Evolutionary conservation across 2,329 filamentous ascomycete genomes (phyloP).

Genomic region (Verticillium dahliae): DNA sequence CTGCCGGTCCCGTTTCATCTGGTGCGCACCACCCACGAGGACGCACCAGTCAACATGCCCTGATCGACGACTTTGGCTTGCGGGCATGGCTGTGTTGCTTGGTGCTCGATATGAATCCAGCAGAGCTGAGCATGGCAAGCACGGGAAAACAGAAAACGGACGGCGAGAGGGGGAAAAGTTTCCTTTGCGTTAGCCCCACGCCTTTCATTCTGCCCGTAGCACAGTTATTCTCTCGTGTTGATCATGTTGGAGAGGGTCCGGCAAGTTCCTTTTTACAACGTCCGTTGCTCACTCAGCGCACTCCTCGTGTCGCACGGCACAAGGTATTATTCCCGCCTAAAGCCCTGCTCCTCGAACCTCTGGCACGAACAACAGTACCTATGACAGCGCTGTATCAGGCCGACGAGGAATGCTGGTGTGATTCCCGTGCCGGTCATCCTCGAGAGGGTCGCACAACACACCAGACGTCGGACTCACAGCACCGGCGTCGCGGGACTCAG

Average conservation of each 20-base stretch:
- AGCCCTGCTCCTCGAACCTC: background rate
- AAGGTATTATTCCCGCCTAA: background rate
- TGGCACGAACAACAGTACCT: background rate
- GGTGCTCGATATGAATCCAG: background rate
- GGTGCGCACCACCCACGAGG: background rate
- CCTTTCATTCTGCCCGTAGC: background rate
- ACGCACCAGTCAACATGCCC: background rate
- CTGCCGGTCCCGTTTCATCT: background rate
- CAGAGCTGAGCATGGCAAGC: background rate
- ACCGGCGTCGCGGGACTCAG: background rate
- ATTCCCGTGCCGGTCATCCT: background rate
- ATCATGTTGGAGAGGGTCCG: background rate
- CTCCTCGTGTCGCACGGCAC: background rate
- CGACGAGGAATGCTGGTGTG: background rate
- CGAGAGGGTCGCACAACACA: background rate
- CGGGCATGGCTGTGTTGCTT: background rate
- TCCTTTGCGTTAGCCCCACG: background rate
- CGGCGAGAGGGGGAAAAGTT: background rate
- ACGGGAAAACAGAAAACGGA: no score
- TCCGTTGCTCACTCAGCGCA: background rate
- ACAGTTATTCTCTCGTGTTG: background rate
- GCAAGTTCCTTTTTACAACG: background rate
- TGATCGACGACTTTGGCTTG: background rate
- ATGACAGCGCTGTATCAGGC: background rate
- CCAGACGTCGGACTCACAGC: background rate